Percentiles rank a stretch among this genome's conserved stretches.
phyloP scores from a whole-genome alignment of 805 yeast genomes.

The Komagataella pastoris region DNA sequence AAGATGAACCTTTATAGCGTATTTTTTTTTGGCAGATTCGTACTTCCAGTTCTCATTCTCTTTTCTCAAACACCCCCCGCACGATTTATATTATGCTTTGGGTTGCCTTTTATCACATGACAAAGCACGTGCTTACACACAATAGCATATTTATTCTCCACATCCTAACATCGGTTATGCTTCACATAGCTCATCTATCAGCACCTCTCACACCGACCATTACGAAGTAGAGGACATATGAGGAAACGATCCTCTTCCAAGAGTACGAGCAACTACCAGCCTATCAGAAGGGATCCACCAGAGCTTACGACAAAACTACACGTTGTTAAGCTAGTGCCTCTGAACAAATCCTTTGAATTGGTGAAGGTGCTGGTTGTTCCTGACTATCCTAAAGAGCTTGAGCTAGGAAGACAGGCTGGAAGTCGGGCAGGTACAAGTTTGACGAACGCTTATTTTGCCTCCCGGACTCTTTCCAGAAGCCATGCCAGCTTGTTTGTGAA shows the following conservation, averaged over 20 bases:
- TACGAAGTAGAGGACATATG: constrained; percentile 3
- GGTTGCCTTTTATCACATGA: background rate
- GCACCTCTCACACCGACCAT: background rate
- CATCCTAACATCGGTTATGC: background rate
- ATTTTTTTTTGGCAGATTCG: background rate
- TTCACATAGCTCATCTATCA: background rate
- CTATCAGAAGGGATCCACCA: constrained; percentile 9
- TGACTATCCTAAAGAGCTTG: constrained; percentile 65
- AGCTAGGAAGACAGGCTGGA: constrained; percentile 83
- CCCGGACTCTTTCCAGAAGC: constrained; percentile 82
- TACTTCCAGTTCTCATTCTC: background rate
- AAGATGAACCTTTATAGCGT: background rate
- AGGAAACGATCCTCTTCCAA: constrained; percentile 20
- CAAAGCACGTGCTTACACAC: too few relatives aligned
- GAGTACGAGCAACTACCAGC: constrained; percentile 17
- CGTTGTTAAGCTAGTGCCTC: constrained; percentile 58
- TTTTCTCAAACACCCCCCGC: background rate
- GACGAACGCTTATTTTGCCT: constrained; percentile 88
- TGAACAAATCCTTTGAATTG: constrained; percentile 67
- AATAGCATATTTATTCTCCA: background rate
- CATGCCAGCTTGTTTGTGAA: constrained; percentile 79
- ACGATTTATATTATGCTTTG: background rate
- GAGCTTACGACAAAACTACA: constrained; percentile 25
- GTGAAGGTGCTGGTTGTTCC: constrained; percentile 74
- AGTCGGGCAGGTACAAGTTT: constrained; percentile 43